Conservation (phyloP, 169 alveolate species). For the Cyclospora cayetanensis region DNA sequence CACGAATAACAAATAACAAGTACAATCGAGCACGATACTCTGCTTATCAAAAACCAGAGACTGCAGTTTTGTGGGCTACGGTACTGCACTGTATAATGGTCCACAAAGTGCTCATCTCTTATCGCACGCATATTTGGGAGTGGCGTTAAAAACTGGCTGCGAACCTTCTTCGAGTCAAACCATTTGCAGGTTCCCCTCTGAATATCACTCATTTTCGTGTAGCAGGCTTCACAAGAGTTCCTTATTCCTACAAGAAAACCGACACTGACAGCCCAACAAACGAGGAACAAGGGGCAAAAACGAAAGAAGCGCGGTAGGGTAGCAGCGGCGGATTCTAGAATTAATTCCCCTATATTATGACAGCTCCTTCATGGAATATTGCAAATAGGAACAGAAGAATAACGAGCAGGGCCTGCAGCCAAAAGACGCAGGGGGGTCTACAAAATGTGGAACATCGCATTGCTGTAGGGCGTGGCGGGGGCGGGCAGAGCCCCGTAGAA, state of each 20-base stretch:
- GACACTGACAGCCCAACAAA: background rate
- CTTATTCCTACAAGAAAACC: conserved; percentile 16
- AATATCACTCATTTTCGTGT: conserved; percentile 60
- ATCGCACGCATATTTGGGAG: no score
- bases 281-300: background rate
- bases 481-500: background rate
- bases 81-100: background rate
- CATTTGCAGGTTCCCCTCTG: conserved; percentile 84
- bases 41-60: background rate
- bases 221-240: conserved; percentile 4
- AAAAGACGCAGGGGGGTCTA: conserved; percentile 19
- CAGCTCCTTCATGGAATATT: background rate
- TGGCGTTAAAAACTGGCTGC: background rate
- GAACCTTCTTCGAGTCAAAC: conserved; percentile 82
- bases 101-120: background rate
- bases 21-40: background rate
- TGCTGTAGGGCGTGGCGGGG: background rate
- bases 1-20: background rate
- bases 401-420: background rate
- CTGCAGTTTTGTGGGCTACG: background rate
- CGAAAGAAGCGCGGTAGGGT: background rate
- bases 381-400: background rate
- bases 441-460: background rate
- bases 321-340: background rate
- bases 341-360: background rate